phyloP scores from a whole-genome alignment of 768 basidiomycete species.

The Imleria badia region DNA sequence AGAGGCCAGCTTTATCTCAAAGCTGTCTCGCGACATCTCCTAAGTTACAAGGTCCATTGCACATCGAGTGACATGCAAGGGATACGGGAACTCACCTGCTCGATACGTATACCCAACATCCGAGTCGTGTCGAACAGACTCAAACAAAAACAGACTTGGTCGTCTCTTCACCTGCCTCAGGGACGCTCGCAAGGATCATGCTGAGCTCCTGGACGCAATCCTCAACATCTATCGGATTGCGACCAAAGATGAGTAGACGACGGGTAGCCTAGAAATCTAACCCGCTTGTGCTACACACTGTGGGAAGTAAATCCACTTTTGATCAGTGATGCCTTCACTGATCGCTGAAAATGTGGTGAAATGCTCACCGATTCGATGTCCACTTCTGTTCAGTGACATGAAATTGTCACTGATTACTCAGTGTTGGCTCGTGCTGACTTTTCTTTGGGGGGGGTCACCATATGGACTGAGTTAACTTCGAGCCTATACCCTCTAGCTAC shows the following conservation, averaged over 20 bases:
- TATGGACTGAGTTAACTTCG: too few relatives aligned
- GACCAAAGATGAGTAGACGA: slow-evolving; percentile 90
- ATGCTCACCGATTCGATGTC: too few relatives aligned
- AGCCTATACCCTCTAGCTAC: too few relatives aligned
- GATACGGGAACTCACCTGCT: slow-evolving; percentile 46
- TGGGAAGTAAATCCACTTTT: too few relatives aligned
- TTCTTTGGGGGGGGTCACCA: too few relatives aligned
- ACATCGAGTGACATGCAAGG: not conserved
- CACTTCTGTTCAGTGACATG: too few relatives aligned
- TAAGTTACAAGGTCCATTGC: slow-evolving; percentile 1
- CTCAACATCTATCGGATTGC: slow-evolving; percentile 58
- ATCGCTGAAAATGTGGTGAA: too few relatives aligned
- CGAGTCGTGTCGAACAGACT: slow-evolving; percentile 72
- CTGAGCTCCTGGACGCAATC: slow-evolving; percentile 47
- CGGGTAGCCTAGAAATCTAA: slow-evolving; percentile 85
- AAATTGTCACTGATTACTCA: too few relatives aligned
- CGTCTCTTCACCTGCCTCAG: not conserved
- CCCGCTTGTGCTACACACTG: too few relatives aligned
- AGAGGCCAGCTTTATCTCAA: slow-evolving; percentile 25
- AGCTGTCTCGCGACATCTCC: slow-evolving; percentile 19
- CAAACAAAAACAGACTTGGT: slow-evolving; percentile 41
- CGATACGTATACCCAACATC: slow-evolving; percentile 71
- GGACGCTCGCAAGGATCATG: slow-evolving; percentile 27
- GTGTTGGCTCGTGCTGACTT: too few relatives aligned
- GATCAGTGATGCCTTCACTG: too few relatives aligned